These are phyloP conservation scores for Yamadazyma olivae DNA, from an alignment of 805 yeast species.

Conservation along the genomic window DNA sequence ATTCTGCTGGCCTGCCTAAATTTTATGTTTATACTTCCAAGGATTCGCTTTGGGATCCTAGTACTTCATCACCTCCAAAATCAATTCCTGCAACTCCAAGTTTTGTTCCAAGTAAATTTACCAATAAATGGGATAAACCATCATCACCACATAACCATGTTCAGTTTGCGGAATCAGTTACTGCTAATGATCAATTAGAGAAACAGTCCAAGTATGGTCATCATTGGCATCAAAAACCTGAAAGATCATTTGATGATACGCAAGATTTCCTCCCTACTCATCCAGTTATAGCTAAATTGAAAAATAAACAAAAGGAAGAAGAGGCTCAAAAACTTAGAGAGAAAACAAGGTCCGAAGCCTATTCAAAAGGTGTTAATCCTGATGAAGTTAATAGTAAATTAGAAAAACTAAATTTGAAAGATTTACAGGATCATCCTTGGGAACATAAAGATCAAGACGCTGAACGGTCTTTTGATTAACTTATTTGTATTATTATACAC, in stretches of 20 bases:
- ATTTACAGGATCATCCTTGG: too few species aligned
- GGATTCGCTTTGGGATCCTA: constrained; percentile 43
- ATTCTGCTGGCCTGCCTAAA: neutral
- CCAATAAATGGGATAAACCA: constrained; percentile 27
- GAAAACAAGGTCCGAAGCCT: neutral
- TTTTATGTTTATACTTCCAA: constrained; percentile 12
- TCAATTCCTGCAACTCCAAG: neutral
- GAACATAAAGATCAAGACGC: too few species aligned
- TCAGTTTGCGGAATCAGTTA: neutral
- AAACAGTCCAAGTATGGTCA: constrained; percentile 12
- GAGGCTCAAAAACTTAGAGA: too few species aligned
- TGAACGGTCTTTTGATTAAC: too few species aligned
- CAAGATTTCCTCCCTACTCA: constrained; percentile 31
- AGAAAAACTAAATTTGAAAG: too few species aligned
- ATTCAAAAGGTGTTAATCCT: constrained; percentile 10
- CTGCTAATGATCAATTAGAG: neutral
- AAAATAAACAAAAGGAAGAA: neutral
- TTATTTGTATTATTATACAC: too few species aligned
- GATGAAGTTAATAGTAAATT: constrained; percentile 10
- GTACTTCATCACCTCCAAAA: constrained; percentile 40
- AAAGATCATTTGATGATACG: constrained; percentile 26
- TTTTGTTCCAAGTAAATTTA: constrained; percentile 6
- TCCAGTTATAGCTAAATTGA: constrained; percentile 6
- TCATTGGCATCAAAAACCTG: constrained; percentile 20
- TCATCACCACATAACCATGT: constrained; percentile 4